Conservation (phyloP, 257 asterid genomes). For the Cinchona pubescens region DNA sequence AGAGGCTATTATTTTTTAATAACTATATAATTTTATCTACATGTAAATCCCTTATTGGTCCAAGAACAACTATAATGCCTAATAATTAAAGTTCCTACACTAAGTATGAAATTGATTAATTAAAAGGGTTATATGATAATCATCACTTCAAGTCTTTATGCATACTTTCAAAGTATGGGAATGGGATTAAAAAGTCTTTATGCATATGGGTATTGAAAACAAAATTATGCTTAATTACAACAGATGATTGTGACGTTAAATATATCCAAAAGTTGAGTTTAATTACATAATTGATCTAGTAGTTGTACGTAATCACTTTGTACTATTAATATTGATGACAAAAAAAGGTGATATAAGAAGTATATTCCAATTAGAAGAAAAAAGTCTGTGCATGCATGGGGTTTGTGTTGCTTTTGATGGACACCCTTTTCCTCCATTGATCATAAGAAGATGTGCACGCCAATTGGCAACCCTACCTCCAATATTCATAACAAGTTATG, state of each 20-base stretch:
- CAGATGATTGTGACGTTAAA: too few relatives aligned
- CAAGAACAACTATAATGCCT: too few relatives aligned
- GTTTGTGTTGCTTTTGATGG: constrained; percentile 5
- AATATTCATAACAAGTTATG: background rate
- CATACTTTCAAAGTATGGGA: too few relatives aligned
- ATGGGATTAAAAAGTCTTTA: too few relatives aligned
- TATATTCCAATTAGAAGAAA: background rate
- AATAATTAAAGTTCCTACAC: background rate
- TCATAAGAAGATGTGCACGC: constrained; percentile 16
- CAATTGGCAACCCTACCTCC: constrained; percentile 8
- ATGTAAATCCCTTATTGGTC: too few relatives aligned
- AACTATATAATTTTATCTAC: too few relatives aligned
- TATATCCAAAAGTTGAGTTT: too few relatives aligned
- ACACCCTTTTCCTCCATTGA: constrained; percentile 9
- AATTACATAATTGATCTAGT: background rate
- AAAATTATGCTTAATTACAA: too few relatives aligned
- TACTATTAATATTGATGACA: background rate
- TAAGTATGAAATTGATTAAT: background rate
- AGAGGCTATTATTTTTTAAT: too few relatives aligned
- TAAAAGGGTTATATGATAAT: background rate
- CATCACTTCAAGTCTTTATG: background rate
- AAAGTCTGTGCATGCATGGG: too few relatives aligned
- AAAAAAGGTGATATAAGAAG: too few relatives aligned
- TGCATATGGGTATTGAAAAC: too few relatives aligned
- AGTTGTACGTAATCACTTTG: background rate